These are phyloP conservation scores for Ascodesmis nigricans DNA, from an alignment of 495 filamentous ascomycete species.

Conservation along the genomic window DNA sequence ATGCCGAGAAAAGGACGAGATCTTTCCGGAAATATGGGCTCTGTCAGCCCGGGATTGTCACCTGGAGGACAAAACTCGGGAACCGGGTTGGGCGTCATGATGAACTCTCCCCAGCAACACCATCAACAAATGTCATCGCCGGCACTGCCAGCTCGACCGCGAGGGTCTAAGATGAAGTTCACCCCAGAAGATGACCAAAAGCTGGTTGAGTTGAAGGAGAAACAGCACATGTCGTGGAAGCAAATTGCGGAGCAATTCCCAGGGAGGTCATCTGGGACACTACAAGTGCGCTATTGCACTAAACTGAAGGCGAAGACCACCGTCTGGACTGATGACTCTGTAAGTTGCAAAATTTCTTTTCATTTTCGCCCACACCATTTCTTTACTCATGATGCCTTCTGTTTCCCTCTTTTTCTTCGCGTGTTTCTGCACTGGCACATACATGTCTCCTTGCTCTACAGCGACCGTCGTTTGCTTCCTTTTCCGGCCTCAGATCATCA, in stretches of 20 bases:
- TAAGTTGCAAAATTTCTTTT: conserved; percentile 27
- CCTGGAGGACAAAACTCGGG: no score
- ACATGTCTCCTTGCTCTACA: no score
- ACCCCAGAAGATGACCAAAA: conserved; percentile 71
- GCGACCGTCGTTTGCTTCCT: no score
- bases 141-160: conserved; percentile 46
- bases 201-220: conserved; percentile 73
- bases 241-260: conserved; percentile 91
- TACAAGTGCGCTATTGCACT: conserved; percentile 86
- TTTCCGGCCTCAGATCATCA: conserved; percentile 5
- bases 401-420: no score
- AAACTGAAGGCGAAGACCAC: conserved; percentile 81
- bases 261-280: conserved; percentile 61
- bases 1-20: no score
- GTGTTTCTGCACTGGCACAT: no score
- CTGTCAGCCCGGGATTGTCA: not conserved
- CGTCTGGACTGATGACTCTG: conserved; percentile 81
- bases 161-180: conserved; percentile 72
- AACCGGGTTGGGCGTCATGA: no score
- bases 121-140: conserved; percentile 38
- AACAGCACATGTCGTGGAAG: conserved; percentile 82
- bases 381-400: no score
- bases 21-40: no score
- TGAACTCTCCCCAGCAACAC: no score
- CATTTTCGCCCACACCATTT: no score